Evolutionary conservation across 2,329 filamentous ascomycete species (phyloP), one percentile per base, ranked within the genome.

Genomic region (Trichoderma simmonsii): DNA sequence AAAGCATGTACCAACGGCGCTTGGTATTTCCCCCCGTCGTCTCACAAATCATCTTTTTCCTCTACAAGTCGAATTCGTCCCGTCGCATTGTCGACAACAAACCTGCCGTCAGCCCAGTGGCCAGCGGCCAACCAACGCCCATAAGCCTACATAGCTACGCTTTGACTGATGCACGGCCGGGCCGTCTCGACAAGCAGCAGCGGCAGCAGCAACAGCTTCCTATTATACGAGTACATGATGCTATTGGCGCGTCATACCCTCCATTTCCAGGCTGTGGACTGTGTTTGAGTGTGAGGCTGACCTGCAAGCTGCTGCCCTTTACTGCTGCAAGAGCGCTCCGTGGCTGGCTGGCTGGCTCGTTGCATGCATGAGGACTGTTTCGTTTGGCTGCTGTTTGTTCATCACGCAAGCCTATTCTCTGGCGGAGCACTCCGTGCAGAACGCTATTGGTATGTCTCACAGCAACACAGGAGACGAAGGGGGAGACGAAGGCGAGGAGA

Each of bases 301-400:
- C 48, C 43, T 70, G 59, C 60, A 57, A 48, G 70, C 34, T 21
- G 62, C 34, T 36, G 14, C 70, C 39, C 48, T 56, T 36, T 60
- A 2, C 48, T 56, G 62, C 24, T 69, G 11, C 59, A 54, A 48
- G 51, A 30, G 26, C 66, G 21, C 43, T 56, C 54, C 26, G 71
- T 70, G 65, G 71, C 60, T 70, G 59, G 71, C 60, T 70, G 59
- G 71, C 65, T 72, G 66, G 57, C 66, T 60, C 18, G 60, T n/a
- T 64, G 24, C 57, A 48, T 72, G 63, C 70, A 68, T 68, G 64
- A 36, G 34, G 34, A 39, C 43, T 30, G 12, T 54, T 54, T 54
- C 34, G 30, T 57, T 39, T 30, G 51, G 62, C 18, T 34, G 12
- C 26, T 32, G 57, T 36, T 36, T 32, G 57, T 54, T 51, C 14